Conservation (phyloP, 2,329 filamentous ascomycete species). For the Fusarium vanettenii region DNA sequence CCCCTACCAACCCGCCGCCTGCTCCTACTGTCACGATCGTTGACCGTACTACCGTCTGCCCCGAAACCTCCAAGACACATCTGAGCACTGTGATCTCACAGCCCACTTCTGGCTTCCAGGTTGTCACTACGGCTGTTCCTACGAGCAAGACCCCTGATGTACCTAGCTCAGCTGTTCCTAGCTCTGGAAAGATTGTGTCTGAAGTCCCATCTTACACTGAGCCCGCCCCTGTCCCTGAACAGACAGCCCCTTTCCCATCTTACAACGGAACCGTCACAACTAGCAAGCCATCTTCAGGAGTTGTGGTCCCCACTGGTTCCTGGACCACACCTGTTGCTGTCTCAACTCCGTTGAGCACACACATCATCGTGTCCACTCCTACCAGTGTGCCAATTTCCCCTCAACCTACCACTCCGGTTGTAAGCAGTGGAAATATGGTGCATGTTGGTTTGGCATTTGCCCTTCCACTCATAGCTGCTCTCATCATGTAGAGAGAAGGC, state of each 20-base stretch:
- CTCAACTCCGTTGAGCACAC: constrained; percentile 5
- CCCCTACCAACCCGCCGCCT: constrained; percentile 32
- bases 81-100: neutral
- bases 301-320: constrained; percentile 5
- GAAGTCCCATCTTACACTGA: constrained; percentile 19
- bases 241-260: constrained; percentile 23
- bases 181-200: neutral
- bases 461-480: constrained; percentile 22
- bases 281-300: constrained; percentile 8
- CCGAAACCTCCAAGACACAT: constrained; percentile 13
- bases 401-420: constrained; percentile 5
- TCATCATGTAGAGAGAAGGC: constrained; percentile 18
- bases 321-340: constrained; percentile 7
- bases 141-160: neutral
- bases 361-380: neutral
- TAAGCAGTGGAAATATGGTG: constrained; percentile 23
- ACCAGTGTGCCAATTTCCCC: constrained; percentile 2
- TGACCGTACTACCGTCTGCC: constrained; percentile 33
- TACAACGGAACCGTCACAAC: constrained; percentile 28
- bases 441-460: constrained; percentile 23
- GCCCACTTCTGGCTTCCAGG: constrained; percentile 4
- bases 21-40: constrained; percentile 38
- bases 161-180: neutral
- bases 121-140: constrained; percentile 8
- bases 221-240: constrained; percentile 4